A percentile compares a stretch with the other conserved stretches of the same genome.
These are phyloP conservation scores for Lupinus albus DNA, from an alignment of 306 rosid genomes.

Conservation along the genomic window DNA sequence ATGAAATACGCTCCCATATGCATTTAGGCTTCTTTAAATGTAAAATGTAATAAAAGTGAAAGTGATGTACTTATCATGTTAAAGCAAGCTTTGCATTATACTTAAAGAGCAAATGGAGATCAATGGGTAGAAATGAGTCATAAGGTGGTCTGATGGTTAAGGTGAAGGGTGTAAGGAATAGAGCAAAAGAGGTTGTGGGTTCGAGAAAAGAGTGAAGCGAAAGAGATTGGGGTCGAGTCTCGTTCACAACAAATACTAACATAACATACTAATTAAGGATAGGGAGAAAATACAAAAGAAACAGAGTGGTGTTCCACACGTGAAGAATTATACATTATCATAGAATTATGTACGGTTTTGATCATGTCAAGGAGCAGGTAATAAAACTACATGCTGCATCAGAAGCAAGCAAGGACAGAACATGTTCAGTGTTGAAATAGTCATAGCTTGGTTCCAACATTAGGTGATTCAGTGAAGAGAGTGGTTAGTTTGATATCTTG, in stretches of 20 bases:
- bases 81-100: constrained; percentile 5
- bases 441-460: constrained; percentile 43
- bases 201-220: no score
- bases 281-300: no score
- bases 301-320: no score
- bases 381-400: constrained; percentile 28
- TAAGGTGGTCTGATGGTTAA: no score
- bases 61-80: neutral
- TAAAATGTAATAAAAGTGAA: no score
- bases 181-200: no score
- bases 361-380: constrained; percentile 48
- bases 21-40: neutral
- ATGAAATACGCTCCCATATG: neutral
- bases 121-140: no score
- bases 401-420: constrained; percentile 1
- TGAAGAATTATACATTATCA: no score
- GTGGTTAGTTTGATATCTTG: constrained; percentile 46
- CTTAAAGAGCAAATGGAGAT: neutral
- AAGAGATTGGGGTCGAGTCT: no score
- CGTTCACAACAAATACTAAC: no score
- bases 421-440: constrained; percentile 45
- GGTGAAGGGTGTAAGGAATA: no score
- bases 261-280: no score
- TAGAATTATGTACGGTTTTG: constrained; percentile 15
- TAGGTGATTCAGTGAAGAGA: constrained; percentile 55